Evolutionary conservation across 2,329 filamentous ascomycete species (phyloP).

Genomic region (Aspergillus chevalieri): DNA sequence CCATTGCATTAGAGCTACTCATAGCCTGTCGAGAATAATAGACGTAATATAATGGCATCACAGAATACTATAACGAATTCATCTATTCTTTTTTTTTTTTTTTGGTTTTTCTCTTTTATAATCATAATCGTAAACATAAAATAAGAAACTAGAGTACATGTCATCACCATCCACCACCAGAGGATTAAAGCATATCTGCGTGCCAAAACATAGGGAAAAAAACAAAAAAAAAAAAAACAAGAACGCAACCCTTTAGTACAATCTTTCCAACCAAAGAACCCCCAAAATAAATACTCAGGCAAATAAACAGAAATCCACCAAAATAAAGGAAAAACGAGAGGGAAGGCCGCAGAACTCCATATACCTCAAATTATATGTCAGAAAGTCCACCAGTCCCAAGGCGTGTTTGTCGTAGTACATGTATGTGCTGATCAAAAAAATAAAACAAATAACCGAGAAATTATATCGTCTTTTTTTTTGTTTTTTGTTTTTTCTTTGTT

Average conservation of each 20-base stretch:
- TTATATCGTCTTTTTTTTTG: no score
- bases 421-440: no score
- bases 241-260: neutral
- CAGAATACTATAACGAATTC: neutral
- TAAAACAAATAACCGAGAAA: no score
- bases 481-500: no score
- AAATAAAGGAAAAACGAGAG: constrained; percentile 3
- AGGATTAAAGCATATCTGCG: constrained; percentile 17
- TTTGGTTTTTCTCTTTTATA: neutral
- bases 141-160: constrained; percentile 8
- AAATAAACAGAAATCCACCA: constrained; percentile 5
- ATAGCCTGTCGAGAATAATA: neutral
- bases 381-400: no score
- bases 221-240: neutral
- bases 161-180: constrained; percentile 4
- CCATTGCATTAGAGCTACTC: neutral
- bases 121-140: neutral
- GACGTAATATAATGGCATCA: neutral
- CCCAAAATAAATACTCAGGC: neutral
- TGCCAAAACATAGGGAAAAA: constrained; percentile 3
- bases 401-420: no score
- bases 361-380: no score
- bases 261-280: no score
- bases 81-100: neutral
- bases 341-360: constrained; percentile 3